Evolutionary conservation across 1,139 yeast genomes (phyloP).

Genomic region (Meyerozyma carpophila): DNA sequence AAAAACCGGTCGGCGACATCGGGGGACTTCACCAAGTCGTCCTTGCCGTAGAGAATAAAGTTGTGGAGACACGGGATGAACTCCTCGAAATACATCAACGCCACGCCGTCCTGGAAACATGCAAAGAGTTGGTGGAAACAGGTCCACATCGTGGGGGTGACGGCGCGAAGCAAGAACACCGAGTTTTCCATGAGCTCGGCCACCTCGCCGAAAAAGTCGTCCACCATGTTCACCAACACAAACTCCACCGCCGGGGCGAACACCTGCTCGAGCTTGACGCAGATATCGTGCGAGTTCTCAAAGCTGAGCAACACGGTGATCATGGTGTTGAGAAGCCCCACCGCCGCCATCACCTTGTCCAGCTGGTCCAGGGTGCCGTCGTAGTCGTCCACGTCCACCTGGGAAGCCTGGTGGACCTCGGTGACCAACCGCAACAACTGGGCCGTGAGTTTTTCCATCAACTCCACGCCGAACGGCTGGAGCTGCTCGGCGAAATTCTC

Average conservation of each 20-base stretch:
- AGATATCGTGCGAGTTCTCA: slow-evolving; percentile 70
- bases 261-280: slow-evolving; percentile 64
- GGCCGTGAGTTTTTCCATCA: slow-evolving; percentile 72
- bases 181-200: slow-evolving; percentile 85
- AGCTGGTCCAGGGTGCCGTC: slow-evolving; percentile 48
- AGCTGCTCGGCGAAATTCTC: slow-evolving; percentile 83
- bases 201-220: slow-evolving; percentile 77
- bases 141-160: slow-evolving; percentile 76
- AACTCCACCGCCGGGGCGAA: slow-evolving; percentile 68
- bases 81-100: slow-evolving; percentile 67
- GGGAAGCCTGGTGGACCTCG: slow-evolving; percentile 62
- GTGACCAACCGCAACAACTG: slow-evolving; percentile 72
- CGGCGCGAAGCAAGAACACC: slow-evolving; percentile 64
- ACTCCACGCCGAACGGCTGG: slow-evolving; percentile 88
- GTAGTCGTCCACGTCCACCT: slow-evolving; percentile 38
- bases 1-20: slow-evolving; percentile 18
- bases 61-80: slow-evolving; percentile 71
- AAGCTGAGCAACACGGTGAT: slow-evolving; percentile 82
- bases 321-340: slow-evolving; percentile 82
- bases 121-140: slow-evolving; percentile 52
- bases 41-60: slow-evolving; percentile 68
- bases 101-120: slow-evolving; percentile 52
- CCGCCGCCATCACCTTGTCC: slow-evolving; percentile 83
- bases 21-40: slow-evolving; percentile 33
- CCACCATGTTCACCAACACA: slow-evolving; percentile 59